Conservation (phyloP, 2,329 filamentous ascomycete genomes). For the Lecanoromycetidae sp. region DNA sequence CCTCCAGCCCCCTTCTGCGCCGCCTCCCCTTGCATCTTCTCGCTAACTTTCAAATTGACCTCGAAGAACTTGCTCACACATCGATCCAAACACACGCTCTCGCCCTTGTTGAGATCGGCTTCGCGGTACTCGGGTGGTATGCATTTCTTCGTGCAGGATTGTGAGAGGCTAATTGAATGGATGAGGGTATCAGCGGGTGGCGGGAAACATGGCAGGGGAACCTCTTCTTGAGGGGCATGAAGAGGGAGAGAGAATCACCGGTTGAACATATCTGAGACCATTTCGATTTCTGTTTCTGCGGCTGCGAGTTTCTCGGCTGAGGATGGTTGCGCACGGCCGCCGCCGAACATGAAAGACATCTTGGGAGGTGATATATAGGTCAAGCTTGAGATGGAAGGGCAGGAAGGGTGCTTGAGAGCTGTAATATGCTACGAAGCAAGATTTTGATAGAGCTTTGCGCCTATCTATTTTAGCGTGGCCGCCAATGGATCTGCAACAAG, state of each 20-base stretch:
- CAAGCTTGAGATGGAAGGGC: too few relatives aligned
- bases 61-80: conserved; percentile 98
- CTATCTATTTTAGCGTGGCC: too few relatives aligned
- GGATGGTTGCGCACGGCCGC: conserved; percentile 66
- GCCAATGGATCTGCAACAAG: too few relatives aligned
- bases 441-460: too few relatives aligned
- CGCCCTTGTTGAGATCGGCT: conserved; percentile 94
- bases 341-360: conserved; percentile 67
- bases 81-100: conserved; percentile 94
- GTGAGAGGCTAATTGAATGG: conserved; percentile 51
- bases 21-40: conserved; percentile 87
- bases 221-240: conserved; percentile 7
- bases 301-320: conserved; percentile 96
- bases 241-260: conserved; percentile 46
- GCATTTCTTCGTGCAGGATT: conserved; percentile 89
- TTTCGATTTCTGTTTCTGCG: conserved; percentile 93
- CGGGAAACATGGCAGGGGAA: conserved; percentile 3
- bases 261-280: conserved; percentile 96
- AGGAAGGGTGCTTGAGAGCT: too few relatives aligned
- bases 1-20: conserved; percentile 55
- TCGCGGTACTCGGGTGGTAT: conserved; percentile 88
- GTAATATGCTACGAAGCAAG: too few relatives aligned
- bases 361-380: too few relatives aligned
- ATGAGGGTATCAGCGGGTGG: neutral
- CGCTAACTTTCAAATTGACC: conserved; percentile 92